Evolutionary conservation across 768 basidiomycete species (phyloP).

Genomic region (Auricularia cornea): DNA sequence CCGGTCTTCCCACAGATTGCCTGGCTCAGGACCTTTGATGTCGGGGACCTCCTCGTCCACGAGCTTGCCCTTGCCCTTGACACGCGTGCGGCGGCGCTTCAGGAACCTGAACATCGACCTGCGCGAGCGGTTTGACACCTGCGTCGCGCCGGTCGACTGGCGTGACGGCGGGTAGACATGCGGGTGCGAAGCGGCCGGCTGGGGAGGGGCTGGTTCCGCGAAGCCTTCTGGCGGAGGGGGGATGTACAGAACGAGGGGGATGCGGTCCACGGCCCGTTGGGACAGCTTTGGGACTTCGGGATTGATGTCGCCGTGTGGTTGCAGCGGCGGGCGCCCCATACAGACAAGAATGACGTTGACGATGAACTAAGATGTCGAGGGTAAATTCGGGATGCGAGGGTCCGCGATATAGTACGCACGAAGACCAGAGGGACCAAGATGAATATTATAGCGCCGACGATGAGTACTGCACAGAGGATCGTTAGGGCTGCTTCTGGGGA

Average conservation of each 20-base stretch:
- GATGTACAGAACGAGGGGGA: conserved; percentile 80
- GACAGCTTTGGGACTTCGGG: conserved; percentile 73
- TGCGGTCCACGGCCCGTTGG: conserved; percentile 62
- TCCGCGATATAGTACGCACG: conserved; percentile 40
- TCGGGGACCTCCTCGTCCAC: conserved; percentile 24
- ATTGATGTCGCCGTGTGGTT: conserved; percentile 62
- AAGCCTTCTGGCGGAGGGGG: conserved; percentile 57
- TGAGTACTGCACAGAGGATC: conserved; percentile 33
- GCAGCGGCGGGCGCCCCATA: conserved; percentile 71
- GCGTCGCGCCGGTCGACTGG: conserved; percentile 9
- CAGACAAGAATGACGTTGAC: conserved; percentile 76
- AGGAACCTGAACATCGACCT: conserved; percentile 30
- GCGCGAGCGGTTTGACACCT: not conserved
- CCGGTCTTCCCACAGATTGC: conserved; percentile 55
- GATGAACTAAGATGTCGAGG: conserved; percentile 38
- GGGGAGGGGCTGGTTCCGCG: conserved; percentile 19
- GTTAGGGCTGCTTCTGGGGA: not conserved
- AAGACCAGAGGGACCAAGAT: conserved; percentile 71
- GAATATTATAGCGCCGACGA: conserved; percentile 71
- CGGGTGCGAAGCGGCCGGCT: conserved; percentile 37
- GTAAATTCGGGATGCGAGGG: not conserved
- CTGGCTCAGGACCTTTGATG: conserved; percentile 11
- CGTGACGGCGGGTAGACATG: conserved; percentile 58
- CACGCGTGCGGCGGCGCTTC: not conserved
- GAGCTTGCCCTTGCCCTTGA: conserved; percentile 8